Base-by-base conservation (phyloP, 768 basidiomycete genomes). In the Trichaptum fuscoviolaceum region DNA sequence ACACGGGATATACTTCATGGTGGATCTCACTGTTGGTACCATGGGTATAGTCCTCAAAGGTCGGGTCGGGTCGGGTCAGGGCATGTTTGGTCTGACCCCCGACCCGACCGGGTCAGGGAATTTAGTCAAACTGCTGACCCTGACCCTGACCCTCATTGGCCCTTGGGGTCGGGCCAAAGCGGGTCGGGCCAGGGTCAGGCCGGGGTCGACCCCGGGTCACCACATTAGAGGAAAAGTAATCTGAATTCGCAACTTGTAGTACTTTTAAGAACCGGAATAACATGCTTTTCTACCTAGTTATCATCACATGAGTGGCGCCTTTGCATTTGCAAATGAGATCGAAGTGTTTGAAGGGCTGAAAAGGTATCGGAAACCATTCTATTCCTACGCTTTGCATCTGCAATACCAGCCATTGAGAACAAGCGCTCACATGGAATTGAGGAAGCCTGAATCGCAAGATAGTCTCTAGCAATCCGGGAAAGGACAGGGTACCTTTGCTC, bases 371-470 rank as follows among this genome's bases (percentile, higher is more conserved):
- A 59, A 42, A 35, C 25, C 7, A 71, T 34, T n/a, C 36, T 34
- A 26, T 42, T 68, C 7, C 69, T 26, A 23, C 63, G 69, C 18
- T 30, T 25, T 18, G 69, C 68, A 57, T 59, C 30, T 6, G 65
- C 67, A 18, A 69, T 30, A 36, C 64, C 67, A 34, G 68, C 60
- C 7, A 66, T 67, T 10, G 70, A 71, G 63, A 71, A 71, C 34
- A 67, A 63, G 0, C 69, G 69, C 25, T 71, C 70, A 57, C 67
- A 71, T 15, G 67, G 67, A 2, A 71, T 67, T 1, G 69, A 64
- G 2, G 67, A 69, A 0, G 67, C 70, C 27, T 70, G 70, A 4
- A 65, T 57, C 0, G 70, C 65, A 9, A 71, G 64, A 58, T 66
- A 60, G 59, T 71, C 70, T 18, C 68, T 24, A 3, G 69, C 69